Evolutionary conservation across 352 stramenopile species (phyloP).

Genomic region (Phytophthora citrophthora): DNA sequence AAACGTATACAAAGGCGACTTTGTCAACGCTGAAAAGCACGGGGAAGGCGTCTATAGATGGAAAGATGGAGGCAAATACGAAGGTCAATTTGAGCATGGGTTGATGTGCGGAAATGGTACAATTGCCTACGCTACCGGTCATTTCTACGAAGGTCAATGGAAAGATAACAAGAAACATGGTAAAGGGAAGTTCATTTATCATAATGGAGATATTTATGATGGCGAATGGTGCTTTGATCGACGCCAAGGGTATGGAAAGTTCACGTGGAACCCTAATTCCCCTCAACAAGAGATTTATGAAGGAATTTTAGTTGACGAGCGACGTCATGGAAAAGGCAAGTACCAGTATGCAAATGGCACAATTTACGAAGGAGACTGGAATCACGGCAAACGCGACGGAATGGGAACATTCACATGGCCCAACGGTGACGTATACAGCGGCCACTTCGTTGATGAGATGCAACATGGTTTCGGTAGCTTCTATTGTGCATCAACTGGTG

Average conservation of each 20-base stretch:
- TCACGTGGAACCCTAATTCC: slow-evolving; percentile 65
- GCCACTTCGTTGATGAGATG: slow-evolving; percentile 80
- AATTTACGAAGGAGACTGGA: slow-evolving; percentile 72
- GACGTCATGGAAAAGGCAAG: slow-evolving; percentile 61
- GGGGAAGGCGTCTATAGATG: slow-evolving; percentile 65
- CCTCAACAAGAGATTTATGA: slow-evolving; percentile 81
- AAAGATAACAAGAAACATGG: slow-evolving; percentile 79
- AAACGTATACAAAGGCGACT: slow-evolving; percentile 78
- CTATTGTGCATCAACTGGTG: slow-evolving; percentile 43
- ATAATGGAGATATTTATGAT: slow-evolving; percentile 84
- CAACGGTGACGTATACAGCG: slow-evolving; percentile 87
- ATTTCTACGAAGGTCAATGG: slow-evolving; percentile 74
- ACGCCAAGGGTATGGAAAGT: slow-evolving; percentile 59
- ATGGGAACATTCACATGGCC: slow-evolving; percentile 82
- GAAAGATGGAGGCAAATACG: slow-evolving; percentile 83
- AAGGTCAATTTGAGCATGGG: slow-evolving; percentile 72
- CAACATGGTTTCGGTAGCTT: slow-evolving; percentile 86
- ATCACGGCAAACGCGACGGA: slow-evolving; percentile 71
- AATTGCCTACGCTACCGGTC: slow-evolving; percentile 68
- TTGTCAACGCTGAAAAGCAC: slow-evolving; percentile 72
- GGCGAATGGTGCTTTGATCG: slow-evolving; percentile 73
- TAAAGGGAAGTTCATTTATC: slow-evolving; percentile 75
- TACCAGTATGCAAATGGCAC: slow-evolving; percentile 74
- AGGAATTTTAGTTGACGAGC: slow-evolving; percentile 68
- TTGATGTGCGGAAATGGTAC: slow-evolving; percentile 65